Percentiles rank a stretch among this genome's conserved stretches.
phyloP scores from a whole-genome alignment of 2,329 filamentous ascomycete species.

The Colletotrichum sp. region DNA sequence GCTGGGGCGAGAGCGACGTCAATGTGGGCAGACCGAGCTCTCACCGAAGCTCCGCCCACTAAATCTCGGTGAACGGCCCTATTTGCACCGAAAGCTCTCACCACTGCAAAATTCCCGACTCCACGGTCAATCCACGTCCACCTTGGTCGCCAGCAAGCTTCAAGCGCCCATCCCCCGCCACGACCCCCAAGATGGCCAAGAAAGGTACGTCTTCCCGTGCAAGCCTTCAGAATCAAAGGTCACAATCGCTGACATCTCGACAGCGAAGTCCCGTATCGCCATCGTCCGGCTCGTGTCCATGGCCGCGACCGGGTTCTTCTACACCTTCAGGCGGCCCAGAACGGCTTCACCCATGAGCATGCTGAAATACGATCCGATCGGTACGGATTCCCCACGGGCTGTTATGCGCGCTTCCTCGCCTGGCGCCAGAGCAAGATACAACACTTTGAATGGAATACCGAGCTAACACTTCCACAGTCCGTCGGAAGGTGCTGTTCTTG shows the following conservation, averaged over 20 bases:
- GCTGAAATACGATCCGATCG: constrained; percentile 98
- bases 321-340: constrained; percentile 85
- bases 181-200: constrained; percentile 21
- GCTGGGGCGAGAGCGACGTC: not conserved
- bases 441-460: not conserved
- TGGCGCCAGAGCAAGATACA: not conserved
- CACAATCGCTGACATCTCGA: not conserved
- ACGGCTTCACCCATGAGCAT: constrained; percentile 87
- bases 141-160: constrained; percentile 26
- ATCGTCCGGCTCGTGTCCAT: constrained; percentile 95
- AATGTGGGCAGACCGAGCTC: not conserved
- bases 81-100: constrained; percentile 7
- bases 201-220: constrained; percentile 3
- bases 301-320: constrained; percentile 98
- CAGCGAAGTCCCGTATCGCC: constrained; percentile 91
- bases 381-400: constrained; percentile 50
- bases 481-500: constrained; percentile 94
- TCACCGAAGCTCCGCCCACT: not conserved
- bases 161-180: constrained; percentile 4
- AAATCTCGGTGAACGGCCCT: constrained; percentile 13
- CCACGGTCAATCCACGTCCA: constrained; percentile 18
- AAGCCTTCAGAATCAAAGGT: not conserved
- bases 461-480: constrained; percentile 60
- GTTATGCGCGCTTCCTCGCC: not conserved
- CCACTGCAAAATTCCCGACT: constrained; percentile 13